Percentiles rank a stretch among this genome's conserved stretches.
phyloP scores from a whole-genome alignment of 345 rosid genomes.

The Hypericum androsaemum region DNA sequence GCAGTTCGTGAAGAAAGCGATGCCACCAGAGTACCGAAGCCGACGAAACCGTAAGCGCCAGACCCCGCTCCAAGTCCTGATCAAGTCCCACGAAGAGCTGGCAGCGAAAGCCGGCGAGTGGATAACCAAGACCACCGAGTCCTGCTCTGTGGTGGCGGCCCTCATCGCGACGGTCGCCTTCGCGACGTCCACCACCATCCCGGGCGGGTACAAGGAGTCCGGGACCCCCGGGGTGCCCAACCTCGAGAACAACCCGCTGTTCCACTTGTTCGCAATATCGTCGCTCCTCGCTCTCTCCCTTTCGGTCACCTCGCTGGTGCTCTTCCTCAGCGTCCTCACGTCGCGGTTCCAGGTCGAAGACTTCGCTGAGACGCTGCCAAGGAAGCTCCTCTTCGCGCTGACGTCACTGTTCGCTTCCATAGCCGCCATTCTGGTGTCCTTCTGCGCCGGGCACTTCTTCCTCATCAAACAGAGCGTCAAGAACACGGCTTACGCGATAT shows the following conservation, averaged over 20 bases:
- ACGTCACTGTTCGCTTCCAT: constrained; percentile 12
- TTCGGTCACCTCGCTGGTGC: constrained; percentile 14
- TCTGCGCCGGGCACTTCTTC: constrained; percentile 20
- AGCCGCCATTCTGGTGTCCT: neutral
- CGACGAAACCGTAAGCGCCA: neutral
- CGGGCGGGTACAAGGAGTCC: constrained; percentile 2
- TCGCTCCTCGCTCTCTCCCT: constrained; percentile 15
- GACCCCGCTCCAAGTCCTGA: constrained; percentile 1
- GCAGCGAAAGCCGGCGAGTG: constrained; percentile 10
- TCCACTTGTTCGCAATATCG: constrained; percentile 1
- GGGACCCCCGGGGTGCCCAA: constrained; percentile 10
- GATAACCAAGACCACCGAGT: constrained; percentile 13
- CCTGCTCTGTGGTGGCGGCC: constrained; percentile 10
- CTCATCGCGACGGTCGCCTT: constrained; percentile 10
- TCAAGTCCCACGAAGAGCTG: neutral
- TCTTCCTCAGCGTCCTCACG: constrained; percentile 19
- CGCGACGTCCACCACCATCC: constrained; percentile 8
- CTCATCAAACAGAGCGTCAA: constrained; percentile 9
- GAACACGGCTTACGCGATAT: constrained; percentile 7
- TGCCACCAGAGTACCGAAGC: too few species aligned
- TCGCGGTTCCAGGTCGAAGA: constrained; percentile 16
- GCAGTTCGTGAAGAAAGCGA: too few species aligned
- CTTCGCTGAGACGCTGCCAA: constrained; percentile 12
- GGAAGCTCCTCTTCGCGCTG: constrained; percentile 18
- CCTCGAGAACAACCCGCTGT: neutral